Evolutionary conservation across 805 yeast genomes (phyloP), one percentile per base, ranked within the genome.

Genomic region (Metschnikowia dekortorum): DNA sequence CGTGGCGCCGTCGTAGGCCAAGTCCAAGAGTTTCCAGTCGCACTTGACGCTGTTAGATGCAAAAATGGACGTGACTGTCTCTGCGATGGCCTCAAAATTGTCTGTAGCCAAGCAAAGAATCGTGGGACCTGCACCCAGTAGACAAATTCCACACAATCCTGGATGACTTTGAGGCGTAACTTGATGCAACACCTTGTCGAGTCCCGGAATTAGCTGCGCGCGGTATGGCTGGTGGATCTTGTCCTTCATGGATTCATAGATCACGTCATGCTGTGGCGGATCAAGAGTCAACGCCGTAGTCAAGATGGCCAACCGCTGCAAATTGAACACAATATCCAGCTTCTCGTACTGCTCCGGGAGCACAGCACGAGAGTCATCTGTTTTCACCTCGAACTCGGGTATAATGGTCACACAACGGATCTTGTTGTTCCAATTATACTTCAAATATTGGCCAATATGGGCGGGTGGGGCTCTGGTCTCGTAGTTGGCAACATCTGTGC

Each of bases 41-140:
- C 97, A 91, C 32, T 74, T 67, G 52, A 94, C 87, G 6, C 73
- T 69, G 57, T 87, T 84, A 55, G 81, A 72, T 47, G 75, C 67
- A 69, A 94, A 91, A 51, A 88, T 78, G 49, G 70, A 69, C 45
- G 89, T 77, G 55, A 94, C 90, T 47, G 83, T 87, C 6, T 67
- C 64, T 7, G 99, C 96, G 59, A 94, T 90, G 10, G 73, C 76
- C 7, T 90, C 97, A 59, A 83, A 94, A 66, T 89, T 87, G 16
- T 81, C 85, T 4, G 97, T 90, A 4, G 99, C 98, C 55, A 94
- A 78, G 39, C 96, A 96, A 55, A 94, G 74, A 50, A 94, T 91
- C 7, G 99, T 94, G 50, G 99, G 99, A 8, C 99, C 99, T 6
- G 99, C 99, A 47, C 99, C 99, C 29, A 96, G 87, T 51, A 94